These are phyloP conservation scores for Lanmaoa pseudosensibilis DNA, from an alignment of 768 basidiomycete genomes.

Conservation along the genomic window DNA sequence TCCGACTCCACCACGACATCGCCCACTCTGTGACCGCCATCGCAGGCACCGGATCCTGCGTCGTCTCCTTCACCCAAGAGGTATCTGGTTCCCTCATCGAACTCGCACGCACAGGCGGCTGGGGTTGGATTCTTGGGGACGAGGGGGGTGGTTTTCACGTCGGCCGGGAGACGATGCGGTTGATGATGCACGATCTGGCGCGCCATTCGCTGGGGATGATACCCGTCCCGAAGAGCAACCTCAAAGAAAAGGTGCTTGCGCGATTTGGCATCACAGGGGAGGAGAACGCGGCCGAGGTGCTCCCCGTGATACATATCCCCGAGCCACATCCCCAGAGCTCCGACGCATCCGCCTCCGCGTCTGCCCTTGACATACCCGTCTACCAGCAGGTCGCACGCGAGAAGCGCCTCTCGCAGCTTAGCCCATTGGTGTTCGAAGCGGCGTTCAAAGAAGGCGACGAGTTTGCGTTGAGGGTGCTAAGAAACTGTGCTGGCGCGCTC, in stretches of 20 bases:
- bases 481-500: constrained; percentile 50
- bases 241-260: constrained; percentile 50
- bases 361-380: constrained; percentile 15
- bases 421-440: constrained; percentile 74
- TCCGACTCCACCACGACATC: constrained; percentile 59
- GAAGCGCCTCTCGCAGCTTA: constrained; percentile 70
- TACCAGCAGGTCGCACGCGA: constrained; percentile 50
- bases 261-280: constrained; percentile 56
- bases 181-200: constrained; percentile 60
- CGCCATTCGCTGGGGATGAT: constrained; percentile 40
- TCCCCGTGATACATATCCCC: constrained; percentile 61
- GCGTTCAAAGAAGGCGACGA: constrained; percentile 70
- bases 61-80: constrained; percentile 58
- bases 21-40: constrained; percentile 69
- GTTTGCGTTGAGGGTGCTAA: constrained; percentile 61
- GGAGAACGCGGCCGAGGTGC: constrained; percentile 52
- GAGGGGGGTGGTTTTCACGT: constrained; percentile 83
- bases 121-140: constrained; percentile 85
- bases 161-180: constrained; percentile 72
- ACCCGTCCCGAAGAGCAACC: constrained; percentile 22
- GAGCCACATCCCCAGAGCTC: constrained; percentile 42
- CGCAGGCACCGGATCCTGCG: constrained; percentile 79
- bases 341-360: not conserved
- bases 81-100: constrained; percentile 48
- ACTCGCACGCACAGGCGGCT: constrained; percentile 72